A percentile compares a stretch with the other conserved stretches of the same genome.
These are phyloP conservation scores for Francoa sonchifolia DNA, from an alignment of 441 rosid species.

Conservation along the genomic window DNA sequence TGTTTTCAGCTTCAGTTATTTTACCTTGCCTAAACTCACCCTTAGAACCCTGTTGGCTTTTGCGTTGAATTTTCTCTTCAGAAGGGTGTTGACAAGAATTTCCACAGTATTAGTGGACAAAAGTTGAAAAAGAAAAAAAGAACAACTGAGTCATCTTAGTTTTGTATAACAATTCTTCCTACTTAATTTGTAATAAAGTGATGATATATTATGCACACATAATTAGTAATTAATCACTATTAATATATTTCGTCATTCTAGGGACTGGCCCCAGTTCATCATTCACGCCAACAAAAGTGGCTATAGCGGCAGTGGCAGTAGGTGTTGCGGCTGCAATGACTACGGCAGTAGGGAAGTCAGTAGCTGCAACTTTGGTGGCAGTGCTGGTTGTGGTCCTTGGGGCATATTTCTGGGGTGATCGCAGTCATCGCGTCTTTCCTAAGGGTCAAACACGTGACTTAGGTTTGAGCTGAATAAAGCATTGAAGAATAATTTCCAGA, in stretches of 20 bases:
- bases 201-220: too few species aligned
- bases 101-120: too few species aligned
- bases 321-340: slow-evolving; percentile 65
- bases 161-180: too few species aligned
- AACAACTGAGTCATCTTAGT: too few species aligned
- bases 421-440: slow-evolving; percentile 57
- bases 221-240: too few species aligned
- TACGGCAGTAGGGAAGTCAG: slow-evolving; percentile 51
- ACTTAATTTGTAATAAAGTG: too few species aligned
- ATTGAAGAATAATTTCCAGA: slow-evolving; percentile 9
- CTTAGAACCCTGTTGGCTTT: too few species aligned
- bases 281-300: slow-evolving; percentile 65
- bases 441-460: slow-evolving; percentile 41
- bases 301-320: slow-evolving; percentile 55
- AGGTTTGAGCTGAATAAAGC: slow-evolving; percentile 37
- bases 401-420: slow-evolving; percentile 70
- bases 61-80: too few species aligned
- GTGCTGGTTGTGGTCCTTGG: slow-evolving; percentile 66
- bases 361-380: slow-evolving; percentile 52
- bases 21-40: too few species aligned
- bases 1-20: too few species aligned
- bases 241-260: slow-evolving; percentile 64
- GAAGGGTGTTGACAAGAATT: too few species aligned
- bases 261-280: slow-evolving; percentile 86
- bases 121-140: too few species aligned